Evolutionary conservation across 768 basidiomycete species (phyloP).

Genomic region (Lentinula edodes): DNA sequence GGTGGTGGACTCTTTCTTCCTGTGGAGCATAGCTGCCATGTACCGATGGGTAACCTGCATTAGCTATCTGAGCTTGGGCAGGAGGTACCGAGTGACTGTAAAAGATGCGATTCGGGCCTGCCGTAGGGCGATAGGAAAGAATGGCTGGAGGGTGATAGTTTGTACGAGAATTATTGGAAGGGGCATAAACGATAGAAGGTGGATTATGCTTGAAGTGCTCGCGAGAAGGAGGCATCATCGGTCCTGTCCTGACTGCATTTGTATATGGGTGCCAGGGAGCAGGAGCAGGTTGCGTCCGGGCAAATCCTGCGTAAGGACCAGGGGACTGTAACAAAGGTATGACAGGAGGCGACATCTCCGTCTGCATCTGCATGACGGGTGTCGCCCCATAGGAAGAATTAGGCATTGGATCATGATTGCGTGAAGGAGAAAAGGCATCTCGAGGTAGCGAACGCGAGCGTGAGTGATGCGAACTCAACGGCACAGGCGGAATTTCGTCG

Average conservation of each 20-base stretch:
- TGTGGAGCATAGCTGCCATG: slow-evolving; percentile 27
- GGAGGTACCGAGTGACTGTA: slow-evolving; percentile 58
- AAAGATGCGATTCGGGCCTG: slow-evolving; percentile 56
- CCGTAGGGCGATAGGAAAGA: slow-evolving; percentile 46
- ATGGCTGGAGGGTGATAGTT: slow-evolving; percentile 59
- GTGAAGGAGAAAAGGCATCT: slow-evolving; percentile 25
- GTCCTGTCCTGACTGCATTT: slow-evolving; percentile 12
- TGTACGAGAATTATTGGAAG: slow-evolving; percentile 40
- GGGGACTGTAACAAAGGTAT: slow-evolving; percentile 10
- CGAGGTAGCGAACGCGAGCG: slow-evolving; percentile 45
- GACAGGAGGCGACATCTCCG: slow-evolving; percentile 13
- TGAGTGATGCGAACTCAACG: slow-evolving; percentile 27
- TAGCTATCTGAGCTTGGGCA: slow-evolving; percentile 36
- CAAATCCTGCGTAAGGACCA: slow-evolving; percentile 28
- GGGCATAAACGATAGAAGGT: slow-evolving; percentile 59
- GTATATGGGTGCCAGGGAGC: slow-evolving; percentile 25
- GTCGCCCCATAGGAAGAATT: slow-evolving; percentile 14
- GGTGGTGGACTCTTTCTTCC: slow-evolving; percentile 14
- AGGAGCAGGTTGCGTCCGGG: slow-evolving; percentile 34
- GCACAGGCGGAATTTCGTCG: slow-evolving; percentile 27
- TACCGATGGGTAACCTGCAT: slow-evolving; percentile 30
- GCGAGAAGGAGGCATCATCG: slow-evolving; percentile 29
- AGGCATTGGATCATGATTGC: slow-evolving; percentile 14
- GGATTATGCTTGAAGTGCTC: slow-evolving; percentile 31
- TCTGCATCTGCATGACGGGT: slow-evolving; percentile 21